Conservation (phyloP, 805 yeast species). For the Candida sonorensis region DNA sequence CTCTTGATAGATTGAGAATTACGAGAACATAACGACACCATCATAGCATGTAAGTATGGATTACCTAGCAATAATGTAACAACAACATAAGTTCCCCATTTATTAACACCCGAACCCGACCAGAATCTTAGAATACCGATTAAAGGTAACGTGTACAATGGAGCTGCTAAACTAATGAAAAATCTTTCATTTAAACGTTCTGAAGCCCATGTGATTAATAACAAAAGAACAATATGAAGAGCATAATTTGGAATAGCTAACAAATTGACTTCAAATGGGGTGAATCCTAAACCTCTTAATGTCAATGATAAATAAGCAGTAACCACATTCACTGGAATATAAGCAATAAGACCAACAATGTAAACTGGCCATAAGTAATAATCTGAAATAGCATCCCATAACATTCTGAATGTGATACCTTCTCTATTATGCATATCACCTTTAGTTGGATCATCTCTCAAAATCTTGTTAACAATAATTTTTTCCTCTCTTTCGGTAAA, state of each 20-base stretch:
- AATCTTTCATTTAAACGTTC: conserved; percentile 28
- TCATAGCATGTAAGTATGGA: conserved; percentile 47
- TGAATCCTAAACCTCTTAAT: conserved; percentile 43
- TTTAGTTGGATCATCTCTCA: conserved; percentile 58
- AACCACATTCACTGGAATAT: conserved; percentile 32
- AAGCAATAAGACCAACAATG: conserved; percentile 35
- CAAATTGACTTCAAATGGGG: conserved; percentile 44
- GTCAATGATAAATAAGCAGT: conserved; percentile 41
- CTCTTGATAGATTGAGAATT: conserved; percentile 58
- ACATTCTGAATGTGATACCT: conserved; percentile 35
- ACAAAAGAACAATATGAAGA: conserved; percentile 30
- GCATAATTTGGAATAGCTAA: conserved; percentile 45
- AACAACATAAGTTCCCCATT: conserved; percentile 23
- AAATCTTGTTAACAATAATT: conserved; percentile 49
- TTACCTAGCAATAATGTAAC: conserved; percentile 29
- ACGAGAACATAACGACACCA: conserved; percentile 54
- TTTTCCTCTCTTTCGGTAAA: conserved; percentile 48
- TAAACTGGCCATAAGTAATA: conserved; percentile 53
- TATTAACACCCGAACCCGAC: conserved; percentile 19
- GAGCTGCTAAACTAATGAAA: conserved; percentile 15
- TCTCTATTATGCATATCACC: conserved; percentile 62
- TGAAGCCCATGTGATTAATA: conserved; percentile 30
- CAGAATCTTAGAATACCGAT: conserved; percentile 23
- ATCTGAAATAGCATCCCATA: conserved; percentile 37
- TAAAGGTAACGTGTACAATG: conserved; percentile 21